Evolutionary conservation across 2,329 filamentous ascomycete genomes (phyloP).

Genomic region (Fusarium sp.): DNA sequence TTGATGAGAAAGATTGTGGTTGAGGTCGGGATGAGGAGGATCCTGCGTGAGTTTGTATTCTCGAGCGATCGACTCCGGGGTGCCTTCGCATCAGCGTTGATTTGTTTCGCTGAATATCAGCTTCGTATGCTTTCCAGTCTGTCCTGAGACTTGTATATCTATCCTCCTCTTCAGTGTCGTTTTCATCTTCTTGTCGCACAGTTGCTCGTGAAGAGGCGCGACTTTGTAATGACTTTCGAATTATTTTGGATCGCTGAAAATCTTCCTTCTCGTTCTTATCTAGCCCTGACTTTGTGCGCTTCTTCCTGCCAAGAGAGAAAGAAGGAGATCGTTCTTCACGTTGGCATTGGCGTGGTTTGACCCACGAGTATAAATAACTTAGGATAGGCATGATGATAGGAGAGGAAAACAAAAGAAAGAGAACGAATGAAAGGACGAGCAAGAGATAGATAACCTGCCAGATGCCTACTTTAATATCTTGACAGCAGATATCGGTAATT

Average conservation of each 20-base stretch:
- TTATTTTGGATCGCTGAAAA: conserved; percentile 51
- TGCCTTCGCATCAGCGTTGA: conserved; percentile 43
- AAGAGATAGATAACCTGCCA: neutral
- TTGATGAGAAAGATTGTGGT: conserved; percentile 26
- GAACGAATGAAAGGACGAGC: conserved; percentile 2
- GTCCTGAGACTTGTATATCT: conserved; percentile 34
- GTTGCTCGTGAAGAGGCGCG: conserved; percentile 39
- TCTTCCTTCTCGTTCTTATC: conserved; percentile 47
- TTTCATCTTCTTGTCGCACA: conserved; percentile 9
- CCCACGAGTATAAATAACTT: conserved; percentile 38
- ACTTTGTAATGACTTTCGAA: conserved; percentile 55
- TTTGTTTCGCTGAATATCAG: conserved; percentile 45
- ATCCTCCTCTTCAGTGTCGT: conserved; percentile 37
- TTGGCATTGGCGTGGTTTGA: conserved; percentile 31
- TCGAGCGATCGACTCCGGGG: conserved; percentile 41
- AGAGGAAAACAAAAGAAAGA: neutral
- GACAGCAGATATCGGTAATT: neutral
- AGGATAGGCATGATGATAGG: conserved; percentile 34
- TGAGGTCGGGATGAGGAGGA: conserved; percentile 23
- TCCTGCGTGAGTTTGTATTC: conserved; percentile 7
- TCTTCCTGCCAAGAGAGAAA: conserved; percentile 37
- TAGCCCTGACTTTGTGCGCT: conserved; percentile 23
- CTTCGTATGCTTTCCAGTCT: conserved; percentile 55
- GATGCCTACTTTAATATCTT: neutral
- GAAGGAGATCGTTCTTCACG: conserved; percentile 23